Percentiles rank a stretch among this genome's conserved stretches.
These are phyloP conservation scores for Suillus sp. DNA, from an alignment of 768 basidiomycete genomes.

Conservation along the genomic window DNA sequence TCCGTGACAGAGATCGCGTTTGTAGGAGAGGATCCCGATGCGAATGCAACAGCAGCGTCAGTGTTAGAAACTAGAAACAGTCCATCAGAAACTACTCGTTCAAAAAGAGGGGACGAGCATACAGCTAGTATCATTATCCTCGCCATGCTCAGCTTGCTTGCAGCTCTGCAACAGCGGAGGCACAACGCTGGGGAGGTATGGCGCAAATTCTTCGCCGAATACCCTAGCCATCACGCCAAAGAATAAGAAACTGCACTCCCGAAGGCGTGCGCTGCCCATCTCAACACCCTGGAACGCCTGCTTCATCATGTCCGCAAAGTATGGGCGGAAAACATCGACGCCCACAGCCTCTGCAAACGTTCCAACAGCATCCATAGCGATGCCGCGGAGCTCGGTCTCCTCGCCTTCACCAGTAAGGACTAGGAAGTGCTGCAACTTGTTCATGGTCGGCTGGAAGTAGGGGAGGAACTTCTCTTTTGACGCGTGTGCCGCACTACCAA, in stretches of 20 bases:
- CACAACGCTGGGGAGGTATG: slow-evolving; percentile 83
- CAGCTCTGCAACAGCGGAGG: slow-evolving; percentile 83
- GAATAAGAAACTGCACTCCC: slow-evolving; percentile 97
- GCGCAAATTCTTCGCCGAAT: slow-evolving; percentile 91
- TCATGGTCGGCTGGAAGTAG: slow-evolving; percentile 93
- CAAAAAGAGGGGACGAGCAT: slow-evolving; percentile 24
- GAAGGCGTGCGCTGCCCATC: slow-evolving; percentile 81
- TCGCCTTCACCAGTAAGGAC: slow-evolving; percentile 84
- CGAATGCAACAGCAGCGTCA: slow-evolving; percentile 62
- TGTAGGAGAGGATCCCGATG: slow-evolving; percentile 72
- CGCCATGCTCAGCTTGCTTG: slow-evolving; percentile 80
- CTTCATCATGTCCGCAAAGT: slow-evolving; percentile 95
- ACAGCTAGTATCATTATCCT: slow-evolving; percentile 49
- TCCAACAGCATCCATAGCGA: slow-evolving; percentile 98
- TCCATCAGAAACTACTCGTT: slow-evolving; percentile 7
- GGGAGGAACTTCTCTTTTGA: slow-evolving; percentile 88
- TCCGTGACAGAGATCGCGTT: slow-evolving; percentile 68
- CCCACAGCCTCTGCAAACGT: slow-evolving; percentile 98
- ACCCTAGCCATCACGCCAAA: slow-evolving; percentile 99
- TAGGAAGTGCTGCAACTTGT: slow-evolving; percentile 86
- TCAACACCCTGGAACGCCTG: slow-evolving; percentile 90
- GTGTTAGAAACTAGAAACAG: slow-evolving; percentile 44
- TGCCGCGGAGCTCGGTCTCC: slow-evolving; percentile 92
- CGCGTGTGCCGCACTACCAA: slow-evolving; percentile 97
- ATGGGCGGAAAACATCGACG: slow-evolving; percentile 90